Conservation (phyloP, 148 eudicot species). For the Persicaria maculosa region DNA sequence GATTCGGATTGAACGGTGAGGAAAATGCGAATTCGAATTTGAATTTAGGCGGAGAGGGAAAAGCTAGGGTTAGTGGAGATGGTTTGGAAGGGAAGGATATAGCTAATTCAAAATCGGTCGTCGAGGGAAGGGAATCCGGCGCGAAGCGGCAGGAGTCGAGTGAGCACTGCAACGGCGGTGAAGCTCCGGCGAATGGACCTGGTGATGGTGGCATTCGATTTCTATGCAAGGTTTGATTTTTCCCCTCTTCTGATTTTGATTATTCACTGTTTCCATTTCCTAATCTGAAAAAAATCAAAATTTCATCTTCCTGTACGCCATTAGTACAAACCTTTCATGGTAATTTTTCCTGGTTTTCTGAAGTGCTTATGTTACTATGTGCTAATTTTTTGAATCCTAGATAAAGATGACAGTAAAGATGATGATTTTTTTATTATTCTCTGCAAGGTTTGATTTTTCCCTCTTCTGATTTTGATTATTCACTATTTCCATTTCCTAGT, state of each 20-base stretch:
- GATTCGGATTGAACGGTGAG: neutral
- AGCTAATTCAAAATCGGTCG: neutral
- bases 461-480: too few relatives aligned
- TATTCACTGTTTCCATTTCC: neutral
- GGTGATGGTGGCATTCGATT: neutral
- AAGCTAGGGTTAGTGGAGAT: neutral
- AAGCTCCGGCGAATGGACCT: neutral
- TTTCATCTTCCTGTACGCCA: too few relatives aligned
- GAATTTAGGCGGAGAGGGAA: neutral
- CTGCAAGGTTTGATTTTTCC: too few relatives aligned
- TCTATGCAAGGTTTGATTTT: constrained; percentile 17
- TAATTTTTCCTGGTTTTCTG: neutral
- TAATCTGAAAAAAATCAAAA: neutral
- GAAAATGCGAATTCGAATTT: neutral
- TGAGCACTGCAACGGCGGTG: neutral
- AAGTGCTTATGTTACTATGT: neutral
- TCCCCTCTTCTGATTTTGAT: neutral
- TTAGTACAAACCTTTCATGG: too few relatives aligned
- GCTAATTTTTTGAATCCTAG: neutral
- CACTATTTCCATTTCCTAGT: too few relatives aligned
- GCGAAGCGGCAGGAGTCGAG: neutral
- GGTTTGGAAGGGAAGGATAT: too few relatives aligned
- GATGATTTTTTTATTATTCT: too few relatives aligned
- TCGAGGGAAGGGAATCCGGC: neutral
- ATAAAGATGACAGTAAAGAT: neutral